Conservation (phyloP, 2,329 filamentous ascomycete species). For the Alternaria gansuensis region DNA sequence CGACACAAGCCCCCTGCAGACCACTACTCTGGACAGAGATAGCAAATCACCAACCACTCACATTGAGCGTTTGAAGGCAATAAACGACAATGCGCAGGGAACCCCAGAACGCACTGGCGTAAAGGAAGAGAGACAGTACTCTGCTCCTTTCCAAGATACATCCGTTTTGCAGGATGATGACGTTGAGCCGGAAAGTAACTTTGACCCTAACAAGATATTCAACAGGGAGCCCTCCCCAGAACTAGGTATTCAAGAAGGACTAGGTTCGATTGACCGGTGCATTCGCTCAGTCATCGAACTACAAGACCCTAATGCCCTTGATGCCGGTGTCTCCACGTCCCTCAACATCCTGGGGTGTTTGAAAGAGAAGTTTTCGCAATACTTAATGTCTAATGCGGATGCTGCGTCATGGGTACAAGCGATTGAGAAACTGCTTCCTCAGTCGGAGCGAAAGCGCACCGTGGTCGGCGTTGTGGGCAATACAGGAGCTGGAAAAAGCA, state of each 20-base stretch:
- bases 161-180: not conserved
- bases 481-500: conserved; percentile 70
- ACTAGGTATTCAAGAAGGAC: conserved; percentile 3
- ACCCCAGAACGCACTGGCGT: not conserved
- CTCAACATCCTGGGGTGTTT: conserved; percentile 51
- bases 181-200: conserved; percentile 6
- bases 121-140: conserved; percentile 7
- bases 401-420: conserved; percentile 54
- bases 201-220: conserved; percentile 33
- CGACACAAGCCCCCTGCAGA: not conserved
- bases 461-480: conserved; percentile 69
- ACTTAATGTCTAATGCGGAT: conserved; percentile 37
- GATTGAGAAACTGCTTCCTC: conserved; percentile 55
- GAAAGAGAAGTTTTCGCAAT: conserved; percentile 40
- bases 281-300: conserved; percentile 50
- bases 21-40: not conserved
- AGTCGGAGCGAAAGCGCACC: conserved; percentile 54
- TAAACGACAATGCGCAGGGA: not conserved
- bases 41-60: not conserved
- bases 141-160: not conserved
- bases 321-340: conserved; percentile 53
- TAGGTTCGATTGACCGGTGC: conserved; percentile 19
- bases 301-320: conserved; percentile 48
- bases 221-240: conserved; percentile 25
- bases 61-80: not conserved